phyloP scores from a whole-genome alignment of 805 yeast species.

The Suhomyces prunicola region DNA sequence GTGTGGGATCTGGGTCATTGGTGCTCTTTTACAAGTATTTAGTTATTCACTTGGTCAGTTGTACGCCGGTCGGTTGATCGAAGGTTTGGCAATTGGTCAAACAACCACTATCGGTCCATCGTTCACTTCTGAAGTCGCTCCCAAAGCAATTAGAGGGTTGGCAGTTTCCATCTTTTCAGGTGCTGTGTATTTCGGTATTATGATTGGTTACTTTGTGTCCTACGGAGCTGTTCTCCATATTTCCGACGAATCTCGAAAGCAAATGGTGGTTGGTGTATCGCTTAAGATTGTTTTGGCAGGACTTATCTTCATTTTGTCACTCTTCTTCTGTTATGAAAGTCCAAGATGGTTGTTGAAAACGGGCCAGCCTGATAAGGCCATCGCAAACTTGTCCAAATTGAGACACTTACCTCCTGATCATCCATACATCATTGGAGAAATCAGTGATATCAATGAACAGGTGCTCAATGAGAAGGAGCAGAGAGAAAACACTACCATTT shows the following conservation, averaged over 20 bases:
- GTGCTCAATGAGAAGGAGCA: conserved; percentile 19
- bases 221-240: conserved; percentile 47
- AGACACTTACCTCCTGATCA: conserved; percentile 21
- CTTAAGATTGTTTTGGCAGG: conserved; percentile 21
- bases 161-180: conserved; percentile 23
- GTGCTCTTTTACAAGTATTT: conserved; percentile 17
- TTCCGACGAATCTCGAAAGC: conserved; percentile 11
- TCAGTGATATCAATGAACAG: conserved; percentile 21
- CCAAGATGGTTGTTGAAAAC: conserved; percentile 24
- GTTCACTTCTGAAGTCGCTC: conserved; percentile 21
- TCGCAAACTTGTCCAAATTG: conserved; percentile 16
- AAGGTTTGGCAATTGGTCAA: conserved; percentile 25
- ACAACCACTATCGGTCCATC: conserved; percentile 26
- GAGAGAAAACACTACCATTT: conserved; percentile 10
- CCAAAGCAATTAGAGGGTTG: conserved; percentile 21
- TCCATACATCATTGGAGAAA: conserved; percentile 22
- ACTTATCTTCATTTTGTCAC: conserved; percentile 17
- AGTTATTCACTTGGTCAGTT: conserved; percentile 19
- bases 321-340: conserved; percentile 18
- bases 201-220: conserved; percentile 26
- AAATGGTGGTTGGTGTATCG: conserved; percentile 21
- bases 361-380: conserved; percentile 16
- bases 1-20: conserved; percentile 19
- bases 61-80: conserved; percentile 23
- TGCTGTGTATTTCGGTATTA: conserved; percentile 23